These are phyloP conservation scores for Silene coronaria DNA, from an alignment of 179 eudicot species.

Conservation along the genomic window DNA sequence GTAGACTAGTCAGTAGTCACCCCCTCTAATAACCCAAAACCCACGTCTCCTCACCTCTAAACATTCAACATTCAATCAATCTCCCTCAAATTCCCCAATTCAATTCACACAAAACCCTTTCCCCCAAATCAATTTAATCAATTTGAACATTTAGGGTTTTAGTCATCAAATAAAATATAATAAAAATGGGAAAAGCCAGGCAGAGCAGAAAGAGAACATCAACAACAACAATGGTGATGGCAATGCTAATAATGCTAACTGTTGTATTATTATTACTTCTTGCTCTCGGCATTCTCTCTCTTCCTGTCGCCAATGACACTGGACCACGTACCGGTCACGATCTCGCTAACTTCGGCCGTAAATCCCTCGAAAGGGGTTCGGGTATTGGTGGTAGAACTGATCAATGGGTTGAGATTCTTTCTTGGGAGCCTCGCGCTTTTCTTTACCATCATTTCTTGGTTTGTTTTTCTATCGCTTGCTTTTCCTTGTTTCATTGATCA, in stretches of 20 bases:
- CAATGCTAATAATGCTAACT: conserved; percentile 64
- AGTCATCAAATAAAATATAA: background rate
- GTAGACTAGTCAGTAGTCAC: too few species aligned
- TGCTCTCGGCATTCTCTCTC: conserved; percentile 79
- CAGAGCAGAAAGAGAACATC: conserved; percentile 51
- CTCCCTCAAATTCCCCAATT: too few species aligned
- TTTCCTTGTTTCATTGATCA: background rate
- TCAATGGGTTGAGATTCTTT: conserved; percentile 81
- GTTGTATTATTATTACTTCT: conserved; percentile 67
- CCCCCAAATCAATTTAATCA: background rate
- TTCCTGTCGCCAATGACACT: conserved; percentile 53
- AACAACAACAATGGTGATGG: conserved; percentile 50
- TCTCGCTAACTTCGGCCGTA: conserved; percentile 54
- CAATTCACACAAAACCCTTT: background rate
- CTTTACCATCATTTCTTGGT: conserved; percentile 84
- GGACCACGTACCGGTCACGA: conserved; percentile 32
- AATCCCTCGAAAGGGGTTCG: conserved; percentile 36
- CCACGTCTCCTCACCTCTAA: background rate
- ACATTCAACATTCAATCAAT: background rate
- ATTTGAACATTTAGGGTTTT: background rate
- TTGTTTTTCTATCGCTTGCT: conserved; percentile 16
- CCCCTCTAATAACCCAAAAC: background rate
- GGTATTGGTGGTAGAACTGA: conserved; percentile 48
- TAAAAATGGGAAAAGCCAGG: conserved; percentile 54
- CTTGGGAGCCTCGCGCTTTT: conserved; percentile 93